Conservation (phyloP, 345 rosid genomes). For the Angophora floribunda region DNA sequence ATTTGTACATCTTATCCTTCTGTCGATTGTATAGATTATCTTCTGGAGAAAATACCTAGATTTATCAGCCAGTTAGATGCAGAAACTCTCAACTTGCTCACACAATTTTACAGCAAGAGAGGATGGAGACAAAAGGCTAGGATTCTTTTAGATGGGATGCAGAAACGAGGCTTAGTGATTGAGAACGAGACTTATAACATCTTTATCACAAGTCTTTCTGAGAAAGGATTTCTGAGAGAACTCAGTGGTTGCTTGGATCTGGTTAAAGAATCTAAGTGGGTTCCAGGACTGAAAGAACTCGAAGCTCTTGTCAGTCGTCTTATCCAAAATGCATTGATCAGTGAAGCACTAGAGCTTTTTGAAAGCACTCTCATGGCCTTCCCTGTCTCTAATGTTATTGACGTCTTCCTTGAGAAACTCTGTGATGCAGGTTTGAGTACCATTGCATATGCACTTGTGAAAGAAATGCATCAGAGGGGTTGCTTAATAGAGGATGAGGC, state of each 20-base stretch:
- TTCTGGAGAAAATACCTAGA: slow-evolving; percentile 46
- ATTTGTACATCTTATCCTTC: slow-evolving; percentile 29
- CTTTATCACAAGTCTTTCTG: slow-evolving; percentile 21
- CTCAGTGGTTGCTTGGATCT: slow-evolving; percentile 29
- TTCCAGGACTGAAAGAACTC: slow-evolving; percentile 27
- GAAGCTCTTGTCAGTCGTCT: slow-evolving; percentile 40
- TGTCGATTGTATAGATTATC: slow-evolving; percentile 19
- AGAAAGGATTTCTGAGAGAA: slow-evolving; percentile 30
- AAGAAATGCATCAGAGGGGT: slow-evolving; percentile 37
- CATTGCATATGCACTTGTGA: slow-evolving; percentile 25
- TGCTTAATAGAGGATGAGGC: slow-evolving; percentile 21
- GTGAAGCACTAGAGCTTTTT: slow-evolving; percentile 51
- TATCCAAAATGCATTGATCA: slow-evolving; percentile 29
- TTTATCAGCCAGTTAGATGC: slow-evolving; percentile 41
- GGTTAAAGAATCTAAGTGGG: slow-evolving; percentile 36
- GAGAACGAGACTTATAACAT: slow-evolving; percentile 28
- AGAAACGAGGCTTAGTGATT: slow-evolving; percentile 24
- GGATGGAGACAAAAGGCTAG: slow-evolving; percentile 40
- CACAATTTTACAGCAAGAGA: slow-evolving; percentile 47
- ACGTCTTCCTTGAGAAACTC: slow-evolving; percentile 39
- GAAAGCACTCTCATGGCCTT: slow-evolving; percentile 27
- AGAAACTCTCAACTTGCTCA: slow-evolving; percentile 46
- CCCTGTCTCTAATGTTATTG: slow-evolving; percentile 22
- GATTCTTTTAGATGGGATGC: slow-evolving; percentile 37
- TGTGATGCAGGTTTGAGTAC: slow-evolving; percentile 31